phyloP scores from a whole-genome alignment of 2,329 filamentous ascomycete species.

The Cytospora piceae region DNA sequence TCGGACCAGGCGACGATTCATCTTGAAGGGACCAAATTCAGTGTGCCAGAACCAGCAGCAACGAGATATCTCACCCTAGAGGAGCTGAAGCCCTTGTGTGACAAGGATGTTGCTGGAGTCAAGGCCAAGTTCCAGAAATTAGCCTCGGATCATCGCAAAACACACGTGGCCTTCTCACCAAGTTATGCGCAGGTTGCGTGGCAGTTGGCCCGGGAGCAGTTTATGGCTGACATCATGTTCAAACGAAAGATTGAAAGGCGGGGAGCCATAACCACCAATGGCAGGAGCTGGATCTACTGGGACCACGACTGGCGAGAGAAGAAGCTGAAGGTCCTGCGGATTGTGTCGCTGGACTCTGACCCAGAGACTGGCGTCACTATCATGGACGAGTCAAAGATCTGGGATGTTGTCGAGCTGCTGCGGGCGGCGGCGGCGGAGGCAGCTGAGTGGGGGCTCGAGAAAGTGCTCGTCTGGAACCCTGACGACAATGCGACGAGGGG shows the following conservation, averaged over 20 bases:
- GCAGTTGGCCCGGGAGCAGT: slow-evolving; percentile 40
- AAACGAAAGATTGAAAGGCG: slow-evolving; percentile 29
- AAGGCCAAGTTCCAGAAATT: slow-evolving; percentile 33
- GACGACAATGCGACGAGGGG: slow-evolving; percentile 37
- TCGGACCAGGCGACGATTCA: slow-evolving; percentile 41
- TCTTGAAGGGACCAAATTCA: slow-evolving; percentile 33
- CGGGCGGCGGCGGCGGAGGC: slow-evolving; percentile 42
- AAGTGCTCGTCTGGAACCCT: slow-evolving; percentile 45
- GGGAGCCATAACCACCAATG: slow-evolving; percentile 36
- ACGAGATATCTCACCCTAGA: slow-evolving; percentile 34
- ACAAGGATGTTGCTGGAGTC: slow-evolving; percentile 36
- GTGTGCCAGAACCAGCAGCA: slow-evolving; percentile 31
- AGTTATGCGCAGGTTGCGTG: slow-evolving; percentile 37
- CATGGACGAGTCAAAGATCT: slow-evolving; percentile 33
- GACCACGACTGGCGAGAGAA: slow-evolving; percentile 40
- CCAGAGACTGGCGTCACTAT: slow-evolving; percentile 24
- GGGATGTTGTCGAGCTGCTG: slow-evolving; percentile 38
- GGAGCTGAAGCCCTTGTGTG: slow-evolving; percentile 36
- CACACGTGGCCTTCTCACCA: slow-evolving; percentile 42
- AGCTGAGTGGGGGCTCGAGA: slow-evolving; percentile 37
- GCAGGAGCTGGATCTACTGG: slow-evolving; percentile 42
- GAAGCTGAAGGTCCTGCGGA: slow-evolving; percentile 39
- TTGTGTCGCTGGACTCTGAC: slow-evolving; percentile 31
- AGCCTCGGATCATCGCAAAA: slow-evolving; percentile 35
- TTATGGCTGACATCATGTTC: slow-evolving; percentile 35